These are phyloP conservation scores for Chara braunii DNA, from an alignment of 139 green algal species.

Conservation along the genomic window DNA sequence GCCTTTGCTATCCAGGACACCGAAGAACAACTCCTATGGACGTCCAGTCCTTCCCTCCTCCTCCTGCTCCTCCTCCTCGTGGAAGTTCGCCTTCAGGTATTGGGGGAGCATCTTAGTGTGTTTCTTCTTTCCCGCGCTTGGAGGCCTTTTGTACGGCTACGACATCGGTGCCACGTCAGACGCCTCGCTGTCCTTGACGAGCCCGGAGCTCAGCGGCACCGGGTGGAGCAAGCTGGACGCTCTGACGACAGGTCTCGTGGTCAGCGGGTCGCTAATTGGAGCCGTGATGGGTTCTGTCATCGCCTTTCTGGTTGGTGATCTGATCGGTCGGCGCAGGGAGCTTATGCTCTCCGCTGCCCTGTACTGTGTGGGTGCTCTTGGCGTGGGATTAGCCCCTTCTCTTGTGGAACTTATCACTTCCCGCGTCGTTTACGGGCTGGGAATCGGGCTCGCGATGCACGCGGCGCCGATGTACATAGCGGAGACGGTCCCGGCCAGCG, in stretches of 20 bases:
- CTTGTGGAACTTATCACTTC: constrained; percentile 53
- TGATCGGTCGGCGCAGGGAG: constrained; percentile 60
- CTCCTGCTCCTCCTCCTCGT: too few relatives aligned
- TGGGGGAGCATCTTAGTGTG: too few relatives aligned
- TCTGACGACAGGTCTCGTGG: constrained; percentile 24
- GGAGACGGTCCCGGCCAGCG: constrained; percentile 63
- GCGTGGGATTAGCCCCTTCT: constrained; percentile 35
- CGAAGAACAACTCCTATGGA: too few relatives aligned
- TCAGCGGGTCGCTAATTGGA: constrained; percentile 65
- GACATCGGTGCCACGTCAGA: constrained; percentile 79
- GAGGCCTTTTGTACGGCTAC: constrained; percentile 54
- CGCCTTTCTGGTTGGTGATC: constrained; percentile 61
- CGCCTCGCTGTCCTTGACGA: constrained; percentile 51
- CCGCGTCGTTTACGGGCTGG: constrained; percentile 69
- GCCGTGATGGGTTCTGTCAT: constrained; percentile 65
- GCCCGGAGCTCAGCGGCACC: constrained; percentile 15
- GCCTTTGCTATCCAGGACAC: too few relatives aligned
- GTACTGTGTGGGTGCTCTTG: constrained; percentile 51
- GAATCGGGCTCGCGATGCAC: constrained; percentile 88
- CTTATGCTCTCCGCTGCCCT: constrained; percentile 62
- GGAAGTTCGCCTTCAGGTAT: too few relatives aligned
- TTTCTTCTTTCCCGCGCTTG: constrained; percentile 52
- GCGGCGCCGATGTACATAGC: constrained; percentile 85
- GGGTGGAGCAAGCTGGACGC: constrained; percentile 35
- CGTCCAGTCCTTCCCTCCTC: too few relatives aligned